Evolutionary conservation across 148 eudicot genomes (phyloP), one percentile per base, ranked within the genome.

Genomic region (Arbutus unedo): DNA sequence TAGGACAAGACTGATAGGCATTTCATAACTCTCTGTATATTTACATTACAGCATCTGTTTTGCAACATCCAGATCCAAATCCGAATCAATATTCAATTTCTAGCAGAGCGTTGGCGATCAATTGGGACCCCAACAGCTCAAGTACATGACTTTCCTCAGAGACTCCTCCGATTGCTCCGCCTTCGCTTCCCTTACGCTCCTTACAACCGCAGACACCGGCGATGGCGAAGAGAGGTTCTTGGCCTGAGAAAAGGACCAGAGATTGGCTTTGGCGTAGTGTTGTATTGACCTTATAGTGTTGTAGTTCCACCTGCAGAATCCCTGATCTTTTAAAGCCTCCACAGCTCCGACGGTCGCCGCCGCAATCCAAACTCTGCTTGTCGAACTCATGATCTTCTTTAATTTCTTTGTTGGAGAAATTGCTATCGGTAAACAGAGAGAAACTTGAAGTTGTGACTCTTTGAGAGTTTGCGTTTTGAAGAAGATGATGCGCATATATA

Each of bases 51-150:
- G 38, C 67, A 6, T 59, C 64, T 8, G 31, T 21, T 60, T n/a
- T 60, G 67, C 13, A 21, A 60, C 23, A 60, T 60, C 66, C 25
- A 60, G 68, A 23, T n/a, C 38, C 6, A 4, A 62, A 3, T 64
- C 70, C 0, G 21, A 64, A 8, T 13, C 70, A 31, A 31, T 1
- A 31, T 31, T 31, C 38, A 31, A 31, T 31, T 31, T 31, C 38
- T 31, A 31, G 38, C 38, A 31, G 38, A 31, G 51, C 50, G 51
- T 71, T 71, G 0, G 44, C 9, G 71, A 66, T 66, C 23, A 18
- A 2, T 79, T 84, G 56, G 89, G 87, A 74, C 87, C 85, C 89
- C 89, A 87, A 73, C 89, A 84, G 73, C 89, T 84, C 85, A 87
- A 81, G 75, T 84, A 87, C 86, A 87, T 84, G 50, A 87, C 88